These are phyloP conservation scores for Pseudoperonospora humuli DNA, from an alignment of 352 stramenopile species.

Conservation along the genomic window DNA sequence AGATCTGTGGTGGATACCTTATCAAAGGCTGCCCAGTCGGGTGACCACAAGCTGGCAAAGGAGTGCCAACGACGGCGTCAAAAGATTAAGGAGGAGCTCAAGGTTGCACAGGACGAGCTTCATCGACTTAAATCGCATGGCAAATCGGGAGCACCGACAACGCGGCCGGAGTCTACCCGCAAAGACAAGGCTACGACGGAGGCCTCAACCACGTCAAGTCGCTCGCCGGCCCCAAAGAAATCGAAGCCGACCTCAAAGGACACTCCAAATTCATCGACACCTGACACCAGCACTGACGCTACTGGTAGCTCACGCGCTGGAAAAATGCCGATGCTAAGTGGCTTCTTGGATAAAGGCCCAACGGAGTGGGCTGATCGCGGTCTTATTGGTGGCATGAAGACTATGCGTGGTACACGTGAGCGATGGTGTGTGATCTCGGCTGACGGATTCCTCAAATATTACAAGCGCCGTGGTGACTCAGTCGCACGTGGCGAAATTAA, in stretches of 20 bases:
- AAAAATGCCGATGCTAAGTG: slow-evolving; percentile 66
- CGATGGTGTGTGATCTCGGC: slow-evolving; percentile 77
- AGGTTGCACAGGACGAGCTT: slow-evolving; percentile 57
- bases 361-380: slow-evolving; percentile 76
- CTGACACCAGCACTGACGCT: slow-evolving; percentile 15
- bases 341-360: slow-evolving; percentile 82
- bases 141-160: slow-evolving; percentile 4
- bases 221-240: slow-evolving; percentile 20
- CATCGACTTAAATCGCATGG: slow-evolving; percentile 46
- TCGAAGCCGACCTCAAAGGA: slow-evolving; percentile 28
- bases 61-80: slow-evolving; percentile 68
- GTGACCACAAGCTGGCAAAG: slow-evolving; percentile 65
- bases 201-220: slow-evolving; percentile 6
- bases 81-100: slow-evolving; percentile 74
- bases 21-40: slow-evolving; percentile 57
- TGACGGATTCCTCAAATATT: slow-evolving; percentile 75
- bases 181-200: slow-evolving; percentile 13
- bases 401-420: slow-evolving; percentile 76
- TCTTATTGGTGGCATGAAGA: slow-evolving; percentile 79
- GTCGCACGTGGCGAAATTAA: slow-evolving; percentile 81
- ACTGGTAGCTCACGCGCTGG: slow-evolving; percentile 14
- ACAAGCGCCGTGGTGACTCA: slow-evolving; percentile 78
- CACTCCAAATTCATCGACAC: slow-evolving; percentile 18
- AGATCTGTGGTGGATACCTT: slow-evolving; percentile 61
- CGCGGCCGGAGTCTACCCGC: slow-evolving; percentile 10